Percentiles rank a stretch among this genome's conserved stretches.
These are phyloP conservation scores for Fusarium bulbicola DNA, from an alignment of 2,329 filamentous ascomycete genomes.

Conservation along the genomic window DNA sequence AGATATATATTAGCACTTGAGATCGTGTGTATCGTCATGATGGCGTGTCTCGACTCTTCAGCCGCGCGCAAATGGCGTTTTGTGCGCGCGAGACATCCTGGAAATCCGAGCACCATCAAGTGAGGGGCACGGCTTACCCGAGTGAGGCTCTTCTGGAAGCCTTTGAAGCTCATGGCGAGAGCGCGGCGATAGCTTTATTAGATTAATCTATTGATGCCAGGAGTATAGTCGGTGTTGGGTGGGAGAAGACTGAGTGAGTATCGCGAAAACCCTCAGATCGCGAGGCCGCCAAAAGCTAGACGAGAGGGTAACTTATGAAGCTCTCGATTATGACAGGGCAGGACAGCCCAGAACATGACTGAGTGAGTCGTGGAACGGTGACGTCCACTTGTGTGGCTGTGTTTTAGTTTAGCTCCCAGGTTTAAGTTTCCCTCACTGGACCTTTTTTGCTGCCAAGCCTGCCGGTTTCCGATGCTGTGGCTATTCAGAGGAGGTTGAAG, in stretches of 20 bases:
- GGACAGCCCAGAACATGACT: constrained; percentile 18
- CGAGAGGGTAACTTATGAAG: constrained; percentile 37
- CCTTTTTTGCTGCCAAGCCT: constrained; percentile 33
- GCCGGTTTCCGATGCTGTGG: constrained; percentile 28
- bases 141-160: constrained; percentile 88
- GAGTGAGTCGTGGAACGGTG: constrained; percentile 40
- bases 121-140: constrained; percentile 69
- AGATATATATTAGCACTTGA: constrained; percentile 2
- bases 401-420: constrained; percentile 19
- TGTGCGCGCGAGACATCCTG: constrained; percentile 24
- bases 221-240: constrained; percentile 10
- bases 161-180: constrained; percentile 89
- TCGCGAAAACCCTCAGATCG: constrained; percentile 36
- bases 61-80: constrained; percentile 9
- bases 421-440: background rate
- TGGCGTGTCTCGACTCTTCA: background rate
- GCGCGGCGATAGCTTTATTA: constrained; percentile 9
- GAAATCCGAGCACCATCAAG: constrained; percentile 24
- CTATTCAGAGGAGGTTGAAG: constrained; percentile 11
- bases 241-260: constrained; percentile 6
- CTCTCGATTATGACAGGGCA: constrained; percentile 35
- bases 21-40: background rate
- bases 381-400: constrained; percentile 47
- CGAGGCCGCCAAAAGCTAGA: constrained; percentile 42
- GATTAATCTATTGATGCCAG: background rate